Conservation (phyloP, 2,329 filamentous ascomycete genomes). For the Pezicula neosporulosa region DNA sequence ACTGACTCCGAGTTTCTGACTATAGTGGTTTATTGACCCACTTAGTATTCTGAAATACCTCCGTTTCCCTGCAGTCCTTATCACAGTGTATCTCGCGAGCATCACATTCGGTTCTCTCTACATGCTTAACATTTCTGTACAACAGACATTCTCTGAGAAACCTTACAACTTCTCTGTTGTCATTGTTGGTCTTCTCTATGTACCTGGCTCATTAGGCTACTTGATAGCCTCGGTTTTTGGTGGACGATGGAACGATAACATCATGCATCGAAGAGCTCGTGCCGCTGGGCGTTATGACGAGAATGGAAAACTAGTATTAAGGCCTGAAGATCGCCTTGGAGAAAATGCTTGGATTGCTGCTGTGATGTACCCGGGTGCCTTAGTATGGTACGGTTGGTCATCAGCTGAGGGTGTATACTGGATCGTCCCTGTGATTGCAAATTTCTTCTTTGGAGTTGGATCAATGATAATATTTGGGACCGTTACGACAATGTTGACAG, state of each 20-base stretch:
- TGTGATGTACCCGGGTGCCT: conserved; percentile 63
- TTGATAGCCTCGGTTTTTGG: conserved; percentile 64
- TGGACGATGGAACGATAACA: conserved; percentile 74
- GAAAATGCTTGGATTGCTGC: conserved; percentile 79
- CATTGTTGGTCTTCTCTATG: conserved; percentile 71
- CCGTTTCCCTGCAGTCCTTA: conserved; percentile 68
- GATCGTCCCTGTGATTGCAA: conserved; percentile 59
- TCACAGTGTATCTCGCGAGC: conserved; percentile 71
- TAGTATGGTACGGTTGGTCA: conserved; percentile 79
- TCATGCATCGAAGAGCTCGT: conserved; percentile 75
- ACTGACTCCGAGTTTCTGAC: too few relatives aligned
- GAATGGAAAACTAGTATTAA: conserved; percentile 61
- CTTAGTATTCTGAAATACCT: conserved; percentile 68
- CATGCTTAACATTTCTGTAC: conserved; percentile 73
- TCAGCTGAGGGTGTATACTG: conserved; percentile 60
- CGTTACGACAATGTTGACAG: conserved; percentile 75
- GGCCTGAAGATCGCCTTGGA: conserved; percentile 77
- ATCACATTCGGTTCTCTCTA: conserved; percentile 75
- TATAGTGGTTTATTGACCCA: conserved; percentile 62
- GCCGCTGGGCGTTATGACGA: conserved; percentile 66
- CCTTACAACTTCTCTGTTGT: conserved; percentile 69
- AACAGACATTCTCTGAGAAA: conserved; percentile 60
- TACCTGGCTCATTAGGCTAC: conserved; percentile 74
- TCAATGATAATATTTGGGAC: conserved; percentile 60
- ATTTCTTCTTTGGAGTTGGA: conserved; percentile 72